A percentile compares a stretch with the other conserved stretches of the same genome.
Evolutionary conservation across 352 stramenopile genomes (phyloP).

Genomic region (Phytophthora macrochlamydospora): DNA sequence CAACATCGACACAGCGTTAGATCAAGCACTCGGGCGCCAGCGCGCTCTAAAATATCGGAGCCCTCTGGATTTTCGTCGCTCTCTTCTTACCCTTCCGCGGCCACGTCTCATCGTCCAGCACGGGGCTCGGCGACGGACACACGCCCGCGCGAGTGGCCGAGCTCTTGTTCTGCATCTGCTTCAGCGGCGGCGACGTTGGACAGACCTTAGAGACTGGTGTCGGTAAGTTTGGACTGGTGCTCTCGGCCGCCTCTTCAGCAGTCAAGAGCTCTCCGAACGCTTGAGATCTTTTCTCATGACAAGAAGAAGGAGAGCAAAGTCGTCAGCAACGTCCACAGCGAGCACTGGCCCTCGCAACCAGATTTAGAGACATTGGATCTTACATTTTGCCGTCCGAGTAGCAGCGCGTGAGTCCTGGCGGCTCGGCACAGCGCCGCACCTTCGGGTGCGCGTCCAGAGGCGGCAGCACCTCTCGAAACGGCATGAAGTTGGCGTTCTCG

Average conservation of each 20-base stretch:
- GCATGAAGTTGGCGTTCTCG: constrained; percentile 25
- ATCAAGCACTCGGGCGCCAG: constrained; percentile 11
- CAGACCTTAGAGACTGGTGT: constrained; percentile 21
- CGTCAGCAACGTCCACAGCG: constrained; percentile 12
- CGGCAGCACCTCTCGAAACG: constrained; percentile 32
- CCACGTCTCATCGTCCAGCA: constrained; percentile 27
- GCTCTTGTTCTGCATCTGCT: constrained; percentile 34
- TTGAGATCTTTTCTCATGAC: constrained; percentile 25
- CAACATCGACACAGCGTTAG: constrained; percentile 27
- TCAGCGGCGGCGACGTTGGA: constrained; percentile 32
- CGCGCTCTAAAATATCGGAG: neutral
- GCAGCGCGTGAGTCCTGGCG: constrained; percentile 54
- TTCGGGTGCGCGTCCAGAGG: constrained; percentile 55
- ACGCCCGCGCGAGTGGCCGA: constrained; percentile 37
- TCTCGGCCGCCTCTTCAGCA: constrained; percentile 26
- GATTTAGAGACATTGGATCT: neutral
- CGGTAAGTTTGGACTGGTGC: constrained; percentile 10
- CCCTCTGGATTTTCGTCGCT: constrained; percentile 25
- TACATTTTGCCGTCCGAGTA: constrained; percentile 83
- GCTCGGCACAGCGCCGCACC: constrained; percentile 50
- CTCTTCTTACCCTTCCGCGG: constrained; percentile 31
- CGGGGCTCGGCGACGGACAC: constrained; percentile 30
- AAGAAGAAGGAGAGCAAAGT: constrained; percentile 11
- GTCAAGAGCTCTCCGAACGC: constrained; percentile 42
- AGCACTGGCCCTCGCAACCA: constrained; percentile 4